phyloP scores from a whole-genome alignment of 345 rosid genomes.

The Geranium brycei region DNA sequence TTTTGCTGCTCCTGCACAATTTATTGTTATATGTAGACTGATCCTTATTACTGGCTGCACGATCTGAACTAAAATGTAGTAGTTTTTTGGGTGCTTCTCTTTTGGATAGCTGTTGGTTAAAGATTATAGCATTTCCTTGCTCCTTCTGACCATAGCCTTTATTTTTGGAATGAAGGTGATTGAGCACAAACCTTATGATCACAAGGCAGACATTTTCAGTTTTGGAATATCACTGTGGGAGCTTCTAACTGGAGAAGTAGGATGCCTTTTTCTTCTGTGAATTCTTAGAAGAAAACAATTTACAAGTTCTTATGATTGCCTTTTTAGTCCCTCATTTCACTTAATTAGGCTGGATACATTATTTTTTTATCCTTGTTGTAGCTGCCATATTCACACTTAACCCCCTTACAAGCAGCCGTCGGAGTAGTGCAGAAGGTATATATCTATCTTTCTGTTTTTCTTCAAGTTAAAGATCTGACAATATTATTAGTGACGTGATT shows the following conservation, averaged over 20 bases:
- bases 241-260: constrained; percentile 83
- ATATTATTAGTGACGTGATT: not conserved
- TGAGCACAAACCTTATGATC: constrained; percentile 81
- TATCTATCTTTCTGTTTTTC: not conserved
- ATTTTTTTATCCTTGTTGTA: constrained; percentile 9
- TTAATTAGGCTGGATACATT: no score
- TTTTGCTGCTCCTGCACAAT: no score
- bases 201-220: constrained; percentile 87
- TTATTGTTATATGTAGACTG: no score
- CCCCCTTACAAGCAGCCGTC: constrained; percentile 88
- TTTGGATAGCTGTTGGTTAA: no score
- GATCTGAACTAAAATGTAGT: no score
- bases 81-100: no score
- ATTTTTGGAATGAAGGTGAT: constrained; percentile 51
- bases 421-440: constrained; percentile 87
- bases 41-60: no score
- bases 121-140: no score
- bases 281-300: no score
- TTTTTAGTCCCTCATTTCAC: not conserved
- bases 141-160: constrained; percentile 10
- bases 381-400: constrained; percentile 64
- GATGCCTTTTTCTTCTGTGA: constrained; percentile 1
- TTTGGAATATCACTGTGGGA: constrained; percentile 86
- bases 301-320: no score
- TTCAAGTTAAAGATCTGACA: not conserved